A percentile compares a stretch with the other conserved stretches of the same genome.
These are phyloP conservation scores for Teratosphaeria destructans DNA, from an alignment of 2,329 filamentous ascomycete species.

Conservation along the genomic window DNA sequence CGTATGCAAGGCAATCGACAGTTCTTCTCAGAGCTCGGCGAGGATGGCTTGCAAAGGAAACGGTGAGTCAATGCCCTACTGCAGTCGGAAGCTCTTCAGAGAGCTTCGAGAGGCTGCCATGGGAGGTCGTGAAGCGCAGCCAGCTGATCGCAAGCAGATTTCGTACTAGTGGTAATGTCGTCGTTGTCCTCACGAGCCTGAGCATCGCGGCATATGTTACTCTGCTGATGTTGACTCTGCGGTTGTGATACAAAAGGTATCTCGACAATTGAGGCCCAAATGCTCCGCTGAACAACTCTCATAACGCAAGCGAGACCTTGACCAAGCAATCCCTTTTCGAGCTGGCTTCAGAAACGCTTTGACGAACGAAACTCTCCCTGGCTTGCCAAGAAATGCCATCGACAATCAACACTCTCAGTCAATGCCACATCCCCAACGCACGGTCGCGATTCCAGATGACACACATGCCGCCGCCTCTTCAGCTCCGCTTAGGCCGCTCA, in stretches of 20 bases:
- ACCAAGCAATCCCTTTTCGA: no score
- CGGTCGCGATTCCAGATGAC: neutral
- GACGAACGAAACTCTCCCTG: no score
- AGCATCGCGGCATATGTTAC: slow-evolving; percentile 52
- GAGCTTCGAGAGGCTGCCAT: neutral
- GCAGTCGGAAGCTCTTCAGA: neutral
- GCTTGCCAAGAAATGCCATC: no score
- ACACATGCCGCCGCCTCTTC: neutral
- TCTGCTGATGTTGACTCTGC: slow-evolving; percentile 49
- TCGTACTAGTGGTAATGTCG: slow-evolving; percentile 56
- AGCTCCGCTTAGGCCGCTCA: neutral
- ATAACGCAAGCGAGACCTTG: no score
- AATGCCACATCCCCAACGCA: neutral
- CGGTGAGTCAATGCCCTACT: slow-evolving; percentile 9
- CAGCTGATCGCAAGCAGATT: slow-evolving; percentile 38
- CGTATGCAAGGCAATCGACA: slow-evolving; percentile 87
- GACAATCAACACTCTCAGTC: neutral
- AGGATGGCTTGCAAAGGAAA: slow-evolving; percentile 50
- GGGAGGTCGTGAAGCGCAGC: neutral
- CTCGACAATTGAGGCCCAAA: neutral
- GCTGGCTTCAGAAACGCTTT: no score
- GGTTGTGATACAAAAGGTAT: slow-evolving; percentile 24
- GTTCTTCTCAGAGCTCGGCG: slow-evolving; percentile 63
- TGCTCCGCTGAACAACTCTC: neutral
- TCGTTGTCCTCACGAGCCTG: slow-evolving; percentile 51